A percentile compares a stretch with the other conserved stretches of the same genome.
Conservation (phyloP, 495 filamentous ascomycete genomes). For the Daldinia loculata region DNA sequence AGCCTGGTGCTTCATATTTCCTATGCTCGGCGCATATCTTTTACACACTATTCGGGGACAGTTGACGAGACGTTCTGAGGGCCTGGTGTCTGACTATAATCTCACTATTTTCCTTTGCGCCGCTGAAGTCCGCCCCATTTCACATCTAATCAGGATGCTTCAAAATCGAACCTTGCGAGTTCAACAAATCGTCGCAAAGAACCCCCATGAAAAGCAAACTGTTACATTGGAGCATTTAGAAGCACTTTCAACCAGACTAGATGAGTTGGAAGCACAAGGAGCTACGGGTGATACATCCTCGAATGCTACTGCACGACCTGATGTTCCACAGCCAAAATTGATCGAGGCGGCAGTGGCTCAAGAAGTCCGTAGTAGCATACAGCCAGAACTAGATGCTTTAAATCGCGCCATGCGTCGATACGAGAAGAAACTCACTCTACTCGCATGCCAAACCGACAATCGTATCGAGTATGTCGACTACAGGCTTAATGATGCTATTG, state of each 20-base stretch:
- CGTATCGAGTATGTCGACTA: slow-evolving; percentile 74
- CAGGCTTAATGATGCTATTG: slow-evolving; percentile 77
- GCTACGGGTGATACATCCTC: slow-evolving; percentile 45
- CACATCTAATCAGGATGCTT: slow-evolving; percentile 82
- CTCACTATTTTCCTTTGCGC: slow-evolving; percentile 92
- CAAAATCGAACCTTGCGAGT: slow-evolving; percentile 82
- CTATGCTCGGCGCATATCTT: slow-evolving; percentile 78
- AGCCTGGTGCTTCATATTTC: slow-evolving; percentile 79
- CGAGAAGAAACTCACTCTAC: slow-evolving; percentile 83
- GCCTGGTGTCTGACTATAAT: slow-evolving; percentile 89
- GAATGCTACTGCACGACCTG: slow-evolving; percentile 36
- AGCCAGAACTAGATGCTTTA: slow-evolving; percentile 86
- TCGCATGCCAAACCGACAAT: slow-evolving; percentile 76
- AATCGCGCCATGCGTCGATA: slow-evolving; percentile 92
- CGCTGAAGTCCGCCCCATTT: slow-evolving; percentile 81
- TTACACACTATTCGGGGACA: slow-evolving; percentile 78
- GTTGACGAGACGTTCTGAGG: slow-evolving; percentile 83
- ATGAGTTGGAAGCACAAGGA: slow-evolving; percentile 73
- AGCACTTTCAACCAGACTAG: slow-evolving; percentile 70
- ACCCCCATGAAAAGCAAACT: slow-evolving; percentile 53
- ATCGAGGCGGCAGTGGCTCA: slow-evolving; percentile 61
- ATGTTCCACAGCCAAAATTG: slow-evolving; percentile 41
- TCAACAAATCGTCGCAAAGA: slow-evolving; percentile 73
- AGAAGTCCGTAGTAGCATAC: slow-evolving; percentile 70
- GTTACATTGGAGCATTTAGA: slow-evolving; percentile 58